These are phyloP conservation scores for Rugonectria rugulosa DNA, from an alignment of 2,329 filamentous ascomycete species.

Conservation along the genomic window DNA sequence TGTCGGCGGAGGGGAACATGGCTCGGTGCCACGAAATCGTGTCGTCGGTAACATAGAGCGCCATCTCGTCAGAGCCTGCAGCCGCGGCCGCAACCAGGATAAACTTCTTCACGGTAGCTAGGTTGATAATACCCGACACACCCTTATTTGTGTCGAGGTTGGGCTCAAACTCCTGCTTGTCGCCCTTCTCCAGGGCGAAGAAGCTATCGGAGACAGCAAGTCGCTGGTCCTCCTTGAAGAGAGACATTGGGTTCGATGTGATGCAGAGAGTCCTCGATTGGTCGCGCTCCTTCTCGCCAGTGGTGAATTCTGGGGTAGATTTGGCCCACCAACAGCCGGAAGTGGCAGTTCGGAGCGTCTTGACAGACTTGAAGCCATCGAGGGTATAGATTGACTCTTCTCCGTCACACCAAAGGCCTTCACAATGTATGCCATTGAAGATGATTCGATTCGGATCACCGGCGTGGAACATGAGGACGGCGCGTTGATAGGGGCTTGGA, in stretches of 20 bases:
- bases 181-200: constrained; percentile 65
- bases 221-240: constrained; percentile 76
- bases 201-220: constrained; percentile 84
- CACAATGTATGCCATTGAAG: constrained; percentile 78
- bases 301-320: constrained; percentile 74
- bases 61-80: constrained; percentile 85
- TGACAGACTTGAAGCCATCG: constrained; percentile 80
- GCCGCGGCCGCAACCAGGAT: constrained; percentile 84
- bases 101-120: constrained; percentile 86
- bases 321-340: constrained; percentile 90
- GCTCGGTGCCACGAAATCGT: constrained; percentile 88
- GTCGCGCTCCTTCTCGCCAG: constrained; percentile 70
- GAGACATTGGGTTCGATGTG: constrained; percentile 74
- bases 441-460: constrained; percentile 84
- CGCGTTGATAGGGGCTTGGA: constrained; percentile 60
- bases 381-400: constrained; percentile 75
- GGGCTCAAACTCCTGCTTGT: constrained; percentile 74
- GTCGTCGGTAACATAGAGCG: constrained; percentile 88
- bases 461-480: constrained; percentile 79
- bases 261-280: constrained; percentile 81
- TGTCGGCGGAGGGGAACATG: constrained; percentile 84
- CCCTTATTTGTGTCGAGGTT: constrained; percentile 76
- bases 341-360: constrained; percentile 72
- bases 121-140: constrained; percentile 80
- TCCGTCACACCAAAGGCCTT: constrained; percentile 69